Evolutionary conservation across 2,329 filamentous ascomycete species (phyloP).

Genomic region (Knufia fluminis): DNA sequence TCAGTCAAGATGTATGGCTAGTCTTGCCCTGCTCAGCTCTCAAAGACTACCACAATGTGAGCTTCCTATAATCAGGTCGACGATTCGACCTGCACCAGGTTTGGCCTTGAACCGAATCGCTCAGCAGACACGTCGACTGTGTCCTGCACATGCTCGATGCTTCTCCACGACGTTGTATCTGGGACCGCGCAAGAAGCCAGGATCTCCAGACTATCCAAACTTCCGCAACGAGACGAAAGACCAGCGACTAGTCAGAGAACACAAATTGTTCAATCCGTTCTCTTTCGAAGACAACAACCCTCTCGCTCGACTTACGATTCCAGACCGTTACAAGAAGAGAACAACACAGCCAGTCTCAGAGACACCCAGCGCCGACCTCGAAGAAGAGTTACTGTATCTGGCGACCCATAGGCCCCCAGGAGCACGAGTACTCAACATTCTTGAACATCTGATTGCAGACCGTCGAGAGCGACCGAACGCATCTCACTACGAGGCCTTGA

Average conservation of each 20-base stretch:
- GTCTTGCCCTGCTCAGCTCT: background rate
- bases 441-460: conserved; percentile 32
- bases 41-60: conserved; percentile 2
- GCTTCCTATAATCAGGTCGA: background rate
- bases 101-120: background rate
- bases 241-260: conserved; percentile 2
- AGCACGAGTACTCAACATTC: conserved; percentile 19
- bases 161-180: background rate
- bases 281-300: background rate
- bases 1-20: conserved; percentile 6
- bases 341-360: conserved; percentile 1
- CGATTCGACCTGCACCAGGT: background rate
- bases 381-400: conserved; percentile 15
- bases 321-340: background rate
- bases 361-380: conserved; percentile 13
- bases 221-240: conserved; percentile 4
- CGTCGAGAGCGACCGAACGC: conserved; percentile 29
- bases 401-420: conserved; percentile 13
- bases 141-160: background rate
- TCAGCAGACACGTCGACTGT: background rate
- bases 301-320: background rate
- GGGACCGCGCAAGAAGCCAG: background rate
- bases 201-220: background rate
- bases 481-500: conserved; percentile 59
- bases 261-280: conserved; percentile 4